These are phyloP conservation scores for Ascochyta koolunga DNA, from an alignment of 2,329 filamentous ascomycete genomes.

Conservation along the genomic window DNA sequence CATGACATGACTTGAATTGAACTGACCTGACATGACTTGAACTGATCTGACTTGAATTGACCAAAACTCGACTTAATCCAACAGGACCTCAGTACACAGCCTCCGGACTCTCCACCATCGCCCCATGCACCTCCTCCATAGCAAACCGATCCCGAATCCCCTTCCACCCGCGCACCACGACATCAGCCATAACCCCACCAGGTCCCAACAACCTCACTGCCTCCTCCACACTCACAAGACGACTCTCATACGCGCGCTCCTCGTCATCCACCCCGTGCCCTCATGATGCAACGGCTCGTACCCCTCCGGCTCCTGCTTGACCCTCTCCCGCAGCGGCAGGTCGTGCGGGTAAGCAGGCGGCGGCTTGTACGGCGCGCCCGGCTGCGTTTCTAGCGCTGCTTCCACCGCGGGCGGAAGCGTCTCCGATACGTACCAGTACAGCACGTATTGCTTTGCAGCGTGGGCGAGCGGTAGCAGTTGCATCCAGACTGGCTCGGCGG, in stretches of 20 bases:
- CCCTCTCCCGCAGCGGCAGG: slow-evolving; percentile 47
- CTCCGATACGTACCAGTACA: slow-evolving; percentile 57
- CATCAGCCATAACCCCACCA: slow-evolving; percentile 52
- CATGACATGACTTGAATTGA: no score
- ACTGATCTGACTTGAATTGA: no score
- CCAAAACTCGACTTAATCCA: no score
- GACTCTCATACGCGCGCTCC: slow-evolving; percentile 52
- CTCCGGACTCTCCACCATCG: slow-evolving; percentile 30
- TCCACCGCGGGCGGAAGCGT: slow-evolving; percentile 51
- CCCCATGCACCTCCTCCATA: slow-evolving; percentile 27
- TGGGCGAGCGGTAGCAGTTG: slow-evolving; percentile 50
- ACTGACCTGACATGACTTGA: no score
- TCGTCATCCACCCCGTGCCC: slow-evolving; percentile 56
- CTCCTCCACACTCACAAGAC: slow-evolving; percentile 52
- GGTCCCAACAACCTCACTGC: slow-evolving; percentile 49
- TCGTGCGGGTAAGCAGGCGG: slow-evolving; percentile 47
- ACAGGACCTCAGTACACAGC: slow-evolving; percentile 6
- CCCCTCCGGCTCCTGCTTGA: slow-evolving; percentile 47
- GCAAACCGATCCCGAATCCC: slow-evolving; percentile 47
- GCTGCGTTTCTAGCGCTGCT: slow-evolving; percentile 27
- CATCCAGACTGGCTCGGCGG: slow-evolving; percentile 55
- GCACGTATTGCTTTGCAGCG: slow-evolving; percentile 49
- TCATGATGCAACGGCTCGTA: slow-evolving; percentile 55
- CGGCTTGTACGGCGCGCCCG: slow-evolving; percentile 41
- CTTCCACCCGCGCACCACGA: slow-evolving; percentile 54